These are phyloP conservation scores for Ophioceras dolichostomum DNA, from an alignment of 2,329 filamentous ascomycete genomes.

Conservation along the genomic window DNA sequence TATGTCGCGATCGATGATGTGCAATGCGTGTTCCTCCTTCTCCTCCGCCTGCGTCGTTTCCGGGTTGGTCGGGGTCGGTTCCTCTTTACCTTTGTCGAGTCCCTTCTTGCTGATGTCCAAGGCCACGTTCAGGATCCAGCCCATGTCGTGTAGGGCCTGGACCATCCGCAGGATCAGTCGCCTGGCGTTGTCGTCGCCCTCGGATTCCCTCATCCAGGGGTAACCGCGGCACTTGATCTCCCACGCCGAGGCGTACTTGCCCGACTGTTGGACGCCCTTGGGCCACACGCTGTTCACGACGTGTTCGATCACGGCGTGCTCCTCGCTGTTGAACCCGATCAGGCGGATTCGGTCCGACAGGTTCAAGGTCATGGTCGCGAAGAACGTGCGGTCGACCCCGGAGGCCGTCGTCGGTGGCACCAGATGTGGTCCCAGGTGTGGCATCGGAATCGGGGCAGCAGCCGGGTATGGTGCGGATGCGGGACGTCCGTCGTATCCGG, in stretches of 20 bases:
- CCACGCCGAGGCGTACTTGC: conserved; percentile 17
- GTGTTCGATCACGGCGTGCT: conserved; percentile 14
- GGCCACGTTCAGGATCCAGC: conserved; percentile 22
- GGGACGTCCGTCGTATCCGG: too few species aligned
- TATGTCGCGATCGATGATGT: background rate
- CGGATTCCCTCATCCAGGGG: conserved; percentile 18
- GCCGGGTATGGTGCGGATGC: too few species aligned
- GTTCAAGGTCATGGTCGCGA: conserved; percentile 18
- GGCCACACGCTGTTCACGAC: conserved; percentile 14
- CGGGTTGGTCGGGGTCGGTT: background rate
- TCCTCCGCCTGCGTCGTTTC: background rate
- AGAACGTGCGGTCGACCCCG: conserved; percentile 14
- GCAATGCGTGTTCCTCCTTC: background rate
- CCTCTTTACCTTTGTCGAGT: conserved; percentile 15
- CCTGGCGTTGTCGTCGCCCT: conserved; percentile 16
- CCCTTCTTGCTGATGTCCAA: conserved; percentile 21
- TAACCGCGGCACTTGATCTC: conserved; percentile 23
- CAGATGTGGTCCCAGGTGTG: conserved; percentile 32
- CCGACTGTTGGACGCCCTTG: conserved; percentile 17
- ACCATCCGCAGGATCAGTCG: conserved; percentile 19
- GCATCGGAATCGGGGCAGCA: too few species aligned
- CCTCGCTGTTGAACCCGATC: conserved; percentile 17
- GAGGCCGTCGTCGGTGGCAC: conserved; percentile 43
- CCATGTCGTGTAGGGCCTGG: conserved; percentile 17
- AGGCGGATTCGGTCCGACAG: conserved; percentile 19